Evolutionary conservation across 2,329 filamentous ascomycete genomes (phyloP).

Genomic region (Diaporthe caulivora): DNA sequence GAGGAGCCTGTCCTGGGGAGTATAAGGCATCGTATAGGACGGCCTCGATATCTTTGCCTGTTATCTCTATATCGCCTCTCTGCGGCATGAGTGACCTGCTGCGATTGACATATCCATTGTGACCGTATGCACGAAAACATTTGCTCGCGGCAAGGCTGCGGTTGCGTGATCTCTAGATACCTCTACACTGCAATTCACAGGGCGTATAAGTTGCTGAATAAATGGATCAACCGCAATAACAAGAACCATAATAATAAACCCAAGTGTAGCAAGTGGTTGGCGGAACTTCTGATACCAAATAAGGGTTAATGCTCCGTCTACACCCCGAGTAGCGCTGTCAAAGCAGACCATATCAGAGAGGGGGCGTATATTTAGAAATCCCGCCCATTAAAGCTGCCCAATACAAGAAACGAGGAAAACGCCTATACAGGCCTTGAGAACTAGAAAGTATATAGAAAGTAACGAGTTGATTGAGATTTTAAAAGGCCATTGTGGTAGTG

Average conservation of each 20-base stretch:
- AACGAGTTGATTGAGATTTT: background rate
- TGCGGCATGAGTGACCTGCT: no score
- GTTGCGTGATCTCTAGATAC: rapidly evolving
- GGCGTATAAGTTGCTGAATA: background rate
- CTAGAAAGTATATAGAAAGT: background rate
- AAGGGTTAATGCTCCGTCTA: background rate
- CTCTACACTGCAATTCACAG: background rate
- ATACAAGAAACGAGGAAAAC: background rate
- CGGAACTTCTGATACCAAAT: background rate
- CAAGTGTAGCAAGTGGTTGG: background rate
- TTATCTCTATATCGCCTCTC: no score
- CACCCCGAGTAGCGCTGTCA: background rate
- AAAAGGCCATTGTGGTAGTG: background rate
- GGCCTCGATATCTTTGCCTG: no score
- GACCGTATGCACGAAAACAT: no score
- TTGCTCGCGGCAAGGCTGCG: background rate
- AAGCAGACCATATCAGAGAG: background rate
- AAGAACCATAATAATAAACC: background rate
- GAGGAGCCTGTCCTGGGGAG: background rate
- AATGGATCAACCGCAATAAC: background rate
- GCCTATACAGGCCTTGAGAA: background rate
- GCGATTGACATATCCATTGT: no score
- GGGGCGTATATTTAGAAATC: background rate
- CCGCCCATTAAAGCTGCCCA: background rate
- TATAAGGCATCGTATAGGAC: background rate